A percentile compares a stretch with the other conserved stretches of the same genome.
Conservation (phyloP, 2,329 filamentous ascomycete genomes). For the Juglanconis juglandina region DNA sequence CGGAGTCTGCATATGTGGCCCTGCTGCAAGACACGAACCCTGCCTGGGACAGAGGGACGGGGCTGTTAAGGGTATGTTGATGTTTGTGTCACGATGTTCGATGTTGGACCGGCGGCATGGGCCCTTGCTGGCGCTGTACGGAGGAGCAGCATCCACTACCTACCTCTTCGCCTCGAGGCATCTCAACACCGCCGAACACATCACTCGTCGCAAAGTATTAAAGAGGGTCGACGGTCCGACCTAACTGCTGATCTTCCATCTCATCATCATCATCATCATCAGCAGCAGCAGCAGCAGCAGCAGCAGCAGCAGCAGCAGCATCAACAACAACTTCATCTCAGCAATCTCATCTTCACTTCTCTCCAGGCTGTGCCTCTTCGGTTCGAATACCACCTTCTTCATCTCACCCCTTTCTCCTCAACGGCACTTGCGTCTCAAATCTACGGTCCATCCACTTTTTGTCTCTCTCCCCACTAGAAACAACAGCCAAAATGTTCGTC, state of each 20-base stretch:
- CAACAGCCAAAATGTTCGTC: slow-evolving; percentile 24
- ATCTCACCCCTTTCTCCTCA: no score
- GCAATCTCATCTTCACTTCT: slow-evolving; percentile 4
- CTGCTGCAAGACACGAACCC: background rate
- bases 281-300: no score
- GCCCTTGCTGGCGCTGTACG: background rate
- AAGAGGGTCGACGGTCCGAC: background rate
- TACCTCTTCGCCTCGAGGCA: background rate
- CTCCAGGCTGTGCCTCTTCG: slow-evolving; percentile 16
- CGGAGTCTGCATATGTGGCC: background rate
- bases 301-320: no score
- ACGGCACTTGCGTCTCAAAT: background rate
- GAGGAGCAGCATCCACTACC: background rate
- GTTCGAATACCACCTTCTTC: slow-evolving; percentile 7
- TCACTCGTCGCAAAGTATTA: slow-evolving; percentile 5
- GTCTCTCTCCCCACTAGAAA: background rate
- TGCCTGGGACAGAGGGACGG: background rate
- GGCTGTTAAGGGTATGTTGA: background rate
- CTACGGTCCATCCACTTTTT: background rate
- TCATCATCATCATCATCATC: slow-evolving; percentile 1
- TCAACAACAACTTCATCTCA: background rate
- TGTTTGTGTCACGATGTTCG: background rate
- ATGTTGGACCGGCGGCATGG: background rate
- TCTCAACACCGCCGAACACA: background rate
- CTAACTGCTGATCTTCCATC: background rate